Evolutionary conservation across 495 filamentous ascomycete species (phyloP), one percentile per base, ranked within the genome.

Genomic region (Aspergillus mulundensis): DNA sequence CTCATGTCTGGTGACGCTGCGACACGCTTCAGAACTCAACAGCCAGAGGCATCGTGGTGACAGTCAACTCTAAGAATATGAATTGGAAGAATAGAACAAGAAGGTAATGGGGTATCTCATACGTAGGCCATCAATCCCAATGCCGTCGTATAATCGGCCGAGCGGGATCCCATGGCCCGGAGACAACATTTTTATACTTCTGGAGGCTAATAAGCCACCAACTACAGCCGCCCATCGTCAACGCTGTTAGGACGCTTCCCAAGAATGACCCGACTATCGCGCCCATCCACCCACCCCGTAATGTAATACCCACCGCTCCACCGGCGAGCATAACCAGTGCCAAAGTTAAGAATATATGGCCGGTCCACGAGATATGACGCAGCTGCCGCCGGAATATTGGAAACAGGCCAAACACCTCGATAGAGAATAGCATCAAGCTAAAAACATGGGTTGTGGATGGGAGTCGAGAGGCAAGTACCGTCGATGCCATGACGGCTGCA

Each of bases 111-210:
- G 21, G 7, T 32, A 42, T 42, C 39, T 19, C 36, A 7, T 19
- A 23, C 18, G 45, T 20, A 2, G 23, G 21, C 6, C 23, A 30
- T 78, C 63, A 83, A 59, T 84, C 81, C 81, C 82, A 85, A 51
- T 73, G 73, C 53, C 80, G 69, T 56, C 82, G 69, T 51, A 85
- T 80, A 49, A 97, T 86, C 7, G 94, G 94, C 63, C 93, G 78
- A 3, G 94, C 94, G 16, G 95, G 91, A 77, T 98, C 94, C 94
- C 94, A 98, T 3, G 94, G 94, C 28, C 94, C 94, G 64, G 90
- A 89, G 54, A 98, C 97, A 68, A 97, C 94, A 72, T 97, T 97
- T 80, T 98, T 98, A 71, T 97, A 98, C 75, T 93, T 92, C 72
- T 98, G 94, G 69, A 98, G 71, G 44, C 89, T 88, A 66, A 98